phyloP scores from a whole-genome alignment of 257 asterid genomes.

The Primulina eburnea region DNA sequence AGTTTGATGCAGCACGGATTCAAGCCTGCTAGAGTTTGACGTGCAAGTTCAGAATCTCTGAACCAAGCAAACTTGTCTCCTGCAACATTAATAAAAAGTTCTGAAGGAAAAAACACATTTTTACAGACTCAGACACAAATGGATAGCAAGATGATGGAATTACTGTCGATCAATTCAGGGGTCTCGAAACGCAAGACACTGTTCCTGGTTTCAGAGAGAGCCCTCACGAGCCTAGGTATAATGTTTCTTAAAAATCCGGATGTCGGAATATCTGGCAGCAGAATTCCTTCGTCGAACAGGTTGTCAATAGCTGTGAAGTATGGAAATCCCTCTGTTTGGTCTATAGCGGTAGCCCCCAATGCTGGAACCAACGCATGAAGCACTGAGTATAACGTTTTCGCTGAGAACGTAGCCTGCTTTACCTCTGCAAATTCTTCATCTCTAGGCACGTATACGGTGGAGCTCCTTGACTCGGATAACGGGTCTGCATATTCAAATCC shows the following conservation, averaged over 20 bases:
- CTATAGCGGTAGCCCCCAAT: slow-evolving; percentile 18
- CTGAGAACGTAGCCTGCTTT: too few species aligned
- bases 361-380: too few species aligned
- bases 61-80: slow-evolving; percentile 72
- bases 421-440: too few species aligned
- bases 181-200: slow-evolving; percentile 45
- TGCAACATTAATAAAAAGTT: slow-evolving; percentile 7
- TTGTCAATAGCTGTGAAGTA: slow-evolving; percentile 56
- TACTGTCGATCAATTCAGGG: slow-evolving; percentile 55
- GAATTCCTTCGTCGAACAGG: slow-evolving; percentile 47
- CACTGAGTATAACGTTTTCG: too few species aligned
- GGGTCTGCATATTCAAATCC: too few species aligned
- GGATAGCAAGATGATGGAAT: not conserved
- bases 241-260: slow-evolving; percentile 18
- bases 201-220: slow-evolving; percentile 24
- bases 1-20: slow-evolving; percentile 56
- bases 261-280: slow-evolving; percentile 26
- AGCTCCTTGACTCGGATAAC: too few species aligned
- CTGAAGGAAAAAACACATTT: not conserved
- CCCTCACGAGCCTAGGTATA: slow-evolving; percentile 45
- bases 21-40: slow-evolving; percentile 74
- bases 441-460: too few species aligned
- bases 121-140: not conserved
- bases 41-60: slow-evolving; percentile 65
- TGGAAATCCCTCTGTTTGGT: slow-evolving; percentile 37